Base-by-base conservation (phyloP, 352 stramenopile species). In the Phytophthora litchii region DNA sequence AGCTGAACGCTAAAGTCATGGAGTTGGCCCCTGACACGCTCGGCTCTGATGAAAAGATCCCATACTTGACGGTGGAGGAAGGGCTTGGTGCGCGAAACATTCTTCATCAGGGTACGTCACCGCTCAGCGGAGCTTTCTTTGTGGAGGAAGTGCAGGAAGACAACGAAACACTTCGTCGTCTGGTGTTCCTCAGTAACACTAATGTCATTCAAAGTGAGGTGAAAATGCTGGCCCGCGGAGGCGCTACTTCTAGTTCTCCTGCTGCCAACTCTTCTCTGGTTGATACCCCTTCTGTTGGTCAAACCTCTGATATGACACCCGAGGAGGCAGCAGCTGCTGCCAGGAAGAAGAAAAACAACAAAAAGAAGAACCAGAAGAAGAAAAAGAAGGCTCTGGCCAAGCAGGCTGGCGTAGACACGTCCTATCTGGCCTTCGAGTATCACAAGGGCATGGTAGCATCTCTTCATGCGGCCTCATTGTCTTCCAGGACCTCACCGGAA, bases 131-230 rank as follows among this genome's bases (percentile, higher is more conserved):
- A 29, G 74, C 78, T 14, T 90, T 86, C 58, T 85, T 89, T 29
- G 73, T 92, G 49, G 83, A 92, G 54, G 72, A 92, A 20, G 81
- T 92, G 44, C 54, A 70, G 20, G 74, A 83, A 20, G 69, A 84
- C 27, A 58, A 48, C 50, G 62, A 86, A 16, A 67, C 47, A 9
- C 58, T 81, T 25, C 80, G 84, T 14, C 78, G 85, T n/a, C 67
- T 94, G 23, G 72, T 94, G 11, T 94, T 94, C 42, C 66, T 86
- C 31, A 78, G 64, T 46, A 91, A 91, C 51, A 79, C 67, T 4
- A 86, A 88, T 48, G 74, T 88, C 29, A 89, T 94, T 38, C 84
- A 94, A 59, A 91, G 77, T 54, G 84, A 94, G 38, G 83, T 89
- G 16, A 70, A 74, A 35, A 53, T 92, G 32, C 20, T 82, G 19